Conservation (phyloP, 805 yeast species). For the Lipomyces japonicus region DNA sequence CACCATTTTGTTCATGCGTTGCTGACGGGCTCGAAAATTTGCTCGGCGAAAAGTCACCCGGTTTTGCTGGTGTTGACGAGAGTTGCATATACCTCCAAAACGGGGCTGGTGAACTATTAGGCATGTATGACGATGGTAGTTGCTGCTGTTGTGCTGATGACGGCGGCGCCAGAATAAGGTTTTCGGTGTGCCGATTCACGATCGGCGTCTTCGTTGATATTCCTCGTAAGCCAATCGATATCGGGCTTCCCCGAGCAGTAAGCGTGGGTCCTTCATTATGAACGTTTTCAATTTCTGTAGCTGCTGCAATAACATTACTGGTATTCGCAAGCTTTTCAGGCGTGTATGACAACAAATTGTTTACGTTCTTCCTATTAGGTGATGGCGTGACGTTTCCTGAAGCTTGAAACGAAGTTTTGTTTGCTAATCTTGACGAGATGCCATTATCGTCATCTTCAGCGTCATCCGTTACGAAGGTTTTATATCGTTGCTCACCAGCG, state of each 20-base stretch:
- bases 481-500: slow-evolving; percentile 3
- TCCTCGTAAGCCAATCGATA: slow-evolving; percentile 15
- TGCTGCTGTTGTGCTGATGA: slow-evolving; percentile 38
- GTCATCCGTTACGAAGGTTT: slow-evolving; percentile 7
- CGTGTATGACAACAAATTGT: slow-evolving; percentile 7
- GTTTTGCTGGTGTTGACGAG: slow-evolving; percentile 38
- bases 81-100: slow-evolving; percentile 90
- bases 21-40: slow-evolving; percentile 34
- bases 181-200: slow-evolving; percentile 20
- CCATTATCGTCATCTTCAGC: slow-evolving; percentile 8
- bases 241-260: slow-evolving; percentile 21
- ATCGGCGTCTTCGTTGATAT: slow-evolving; percentile 23
- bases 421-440: slow-evolving; percentile 4
- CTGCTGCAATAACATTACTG: background rate
- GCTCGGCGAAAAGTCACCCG: slow-evolving; percentile 33
- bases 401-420: slow-evolving; percentile 8
- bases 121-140: slow-evolving; percentile 45
- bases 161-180: slow-evolving; percentile 39
- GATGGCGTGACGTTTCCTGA: slow-evolving; percentile 22
- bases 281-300: background rate
- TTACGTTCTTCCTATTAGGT: slow-evolving; percentile 9
- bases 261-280: background rate
- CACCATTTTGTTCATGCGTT: slow-evolving; percentile 5
- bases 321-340: slow-evolving; percentile 3
- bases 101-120: slow-evolving; percentile 72